Evolutionary conservation across 306 rosid genomes (phyloP), one percentile per base, ranked within the genome.

Genomic region (Citrullus mucosospermus): DNA sequence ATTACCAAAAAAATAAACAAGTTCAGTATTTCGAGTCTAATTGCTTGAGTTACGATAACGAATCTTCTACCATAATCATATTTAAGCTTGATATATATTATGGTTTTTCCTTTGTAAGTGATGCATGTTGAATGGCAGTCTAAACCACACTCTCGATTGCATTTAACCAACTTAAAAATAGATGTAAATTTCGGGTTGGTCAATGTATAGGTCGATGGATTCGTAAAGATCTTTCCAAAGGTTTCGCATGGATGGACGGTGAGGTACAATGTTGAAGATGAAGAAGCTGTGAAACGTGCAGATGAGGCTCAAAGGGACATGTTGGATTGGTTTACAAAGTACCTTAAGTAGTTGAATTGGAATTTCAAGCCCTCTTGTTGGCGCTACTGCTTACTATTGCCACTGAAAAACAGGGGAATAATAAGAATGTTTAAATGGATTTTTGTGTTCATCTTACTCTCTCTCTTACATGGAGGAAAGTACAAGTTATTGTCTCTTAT

Each of bases 221-320:
- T 84, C 71, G 89, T 88, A 81, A 91, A 88, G 81, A 63, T 87
- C 77, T 91, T 82, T 79, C 87, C 88, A 55, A 87, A 89, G 30
- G 87, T 88, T 53, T 38, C 25, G 38, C 97, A 91, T 80, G 92
- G 94, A 57, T 89, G 97, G 90, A 81, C 90, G 15, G 62, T 84
- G 76, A 65, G 85, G 84, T 89, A 85, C 83, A 79, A 63, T 50
- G 85, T 44, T 63, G 88, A 87, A 65, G 89, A 89, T 59, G 82
- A 87, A 76, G 78, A 44, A 8, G 85, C 85, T 51, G 84, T 81
- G n/a, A 88, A 88, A 79, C 32, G 76, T 66, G 97, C 97, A 4
- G 84, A 87, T 62, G 94, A 91, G 82, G 91, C 94, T 36, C 94
- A 91, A 67, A 44, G 80, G 48, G 83, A 89, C 86, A 54, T 88